Evolutionary conservation across 352 stramenopile species (phyloP), one percentile per base, ranked within the genome.

Genomic region (Phytopythium helicoides): DNA sequence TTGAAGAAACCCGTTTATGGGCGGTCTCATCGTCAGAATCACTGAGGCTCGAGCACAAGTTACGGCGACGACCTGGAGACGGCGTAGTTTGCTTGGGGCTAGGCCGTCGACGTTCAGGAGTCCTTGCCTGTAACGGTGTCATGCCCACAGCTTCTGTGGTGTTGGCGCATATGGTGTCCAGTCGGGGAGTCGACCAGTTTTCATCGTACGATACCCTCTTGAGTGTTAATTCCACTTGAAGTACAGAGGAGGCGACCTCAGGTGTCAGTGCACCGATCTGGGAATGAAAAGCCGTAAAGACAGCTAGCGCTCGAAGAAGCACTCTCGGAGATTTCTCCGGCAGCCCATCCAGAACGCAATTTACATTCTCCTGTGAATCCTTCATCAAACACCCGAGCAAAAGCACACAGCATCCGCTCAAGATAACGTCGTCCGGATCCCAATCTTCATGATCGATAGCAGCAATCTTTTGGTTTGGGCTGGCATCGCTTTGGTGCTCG

Each of bases 301-400:
- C 79, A 28, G 63, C 54, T 4, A 94, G 50, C 8, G 76, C 66
- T 33, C 78, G 69, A 16, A 91, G 54, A 14, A 92, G 44, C 6
- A 89, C 56, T 0, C 50, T 58, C 25, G 76, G 65, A 5, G 83
- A 89, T 2, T 21, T 25, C 26, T 74, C 66, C 0, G 83, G 83
- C 6, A 93, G 46, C 5, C 45, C 51, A 0, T 45, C 52, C 14
- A 91, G 49, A 40, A 92, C 67, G 3, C 28, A 37, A 18, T 48
- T 35, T 26, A 61, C 63, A 45, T 85, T 84, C 10, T 26, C 45
- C 0, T 52, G 40, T 3, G 76, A 86, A 10, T 65, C 52, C 26
- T 76, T 76, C 73, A 92, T 89, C 52, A 94, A 42, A 50, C 77
- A 92, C 16, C 83, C 83, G 1, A 94, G 64, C 34, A 94, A 37